These are phyloP conservation scores for Yamadazyma atmosphaerica DNA, from an alignment of 1,139 yeast genomes.

Conservation along the genomic window DNA sequence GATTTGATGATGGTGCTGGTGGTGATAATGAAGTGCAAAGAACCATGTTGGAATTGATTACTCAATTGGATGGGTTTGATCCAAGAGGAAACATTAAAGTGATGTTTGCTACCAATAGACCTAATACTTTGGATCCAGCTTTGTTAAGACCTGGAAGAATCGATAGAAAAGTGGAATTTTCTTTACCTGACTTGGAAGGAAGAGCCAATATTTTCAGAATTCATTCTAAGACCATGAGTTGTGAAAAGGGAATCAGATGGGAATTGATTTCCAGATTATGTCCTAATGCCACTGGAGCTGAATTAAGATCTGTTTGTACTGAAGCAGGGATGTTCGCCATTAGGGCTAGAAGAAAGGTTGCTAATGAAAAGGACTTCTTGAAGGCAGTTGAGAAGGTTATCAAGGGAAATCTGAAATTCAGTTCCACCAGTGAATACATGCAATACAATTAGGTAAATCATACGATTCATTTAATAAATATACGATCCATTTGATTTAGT, in stretches of 20 bases:
- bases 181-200: constrained; percentile 95
- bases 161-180: constrained; percentile 96
- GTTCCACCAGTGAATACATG: constrained; percentile 97
- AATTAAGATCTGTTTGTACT: constrained; percentile 91
- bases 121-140: constrained; percentile 97
- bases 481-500: neutral
- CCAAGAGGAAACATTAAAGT: constrained; percentile 98
- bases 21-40: constrained; percentile 99
- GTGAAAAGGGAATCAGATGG: constrained; percentile 97
- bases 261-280: constrained; percentile 94
- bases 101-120: constrained; percentile 98
- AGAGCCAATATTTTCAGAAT: constrained; percentile 96
- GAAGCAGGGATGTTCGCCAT: constrained; percentile 99
- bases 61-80: constrained; percentile 97
- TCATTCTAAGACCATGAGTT: constrained; percentile 96
- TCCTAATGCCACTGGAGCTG: constrained; percentile 99
- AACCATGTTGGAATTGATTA: constrained; percentile 96
- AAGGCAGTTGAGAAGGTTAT: constrained; percentile 98
- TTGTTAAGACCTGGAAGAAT: constrained; percentile 96
- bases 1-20: constrained; percentile 99
- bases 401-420: constrained; percentile 96
- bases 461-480: neutral
- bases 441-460: constrained; percentile 66
- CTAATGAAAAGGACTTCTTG: constrained; percentile 94
- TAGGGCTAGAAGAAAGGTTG: constrained; percentile 96